Evolutionary conservation across 106 monocot species (phyloP).

Genomic region (Apostasia ramifera): DNA sequence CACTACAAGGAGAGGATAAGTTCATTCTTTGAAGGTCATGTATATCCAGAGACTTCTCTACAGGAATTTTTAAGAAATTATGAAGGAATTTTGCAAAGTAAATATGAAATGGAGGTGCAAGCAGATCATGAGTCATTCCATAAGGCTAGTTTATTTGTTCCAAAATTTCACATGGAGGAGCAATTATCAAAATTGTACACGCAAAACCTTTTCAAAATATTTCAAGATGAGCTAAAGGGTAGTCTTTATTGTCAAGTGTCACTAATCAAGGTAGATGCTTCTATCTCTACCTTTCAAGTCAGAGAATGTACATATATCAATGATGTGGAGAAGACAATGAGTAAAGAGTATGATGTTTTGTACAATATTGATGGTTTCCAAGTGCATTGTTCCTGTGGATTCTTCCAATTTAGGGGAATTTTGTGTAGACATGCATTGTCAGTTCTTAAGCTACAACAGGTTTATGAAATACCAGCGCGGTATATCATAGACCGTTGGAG

Average conservation of each 20-base stretch:
- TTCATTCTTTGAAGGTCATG: conserved; percentile 31
- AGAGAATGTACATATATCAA: conserved; percentile 23
- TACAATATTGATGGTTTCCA: conserved; percentile 22
- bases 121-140: conserved; percentile 44
- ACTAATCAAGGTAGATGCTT: conserved; percentile 28
- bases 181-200: conserved; percentile 44
- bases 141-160: conserved; percentile 11
- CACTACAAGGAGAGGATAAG: conserved; percentile 11
- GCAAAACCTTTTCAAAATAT: conserved; percentile 30
- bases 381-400: conserved; percentile 31
- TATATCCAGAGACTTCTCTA: conserved; percentile 25
- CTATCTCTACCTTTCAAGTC: conserved; percentile 31
- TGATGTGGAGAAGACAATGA: conserved; percentile 9
- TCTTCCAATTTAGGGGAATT: conserved; percentile 39
- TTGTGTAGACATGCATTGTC: conserved; percentile 44
- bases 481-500: conserved; percentile 44
- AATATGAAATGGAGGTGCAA: conserved; percentile 33
- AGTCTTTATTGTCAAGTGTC: conserved; percentile 26
- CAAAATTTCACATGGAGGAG: conserved; percentile 44
- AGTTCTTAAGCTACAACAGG: conserved; percentile 36
- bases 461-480: conserved; percentile 32
- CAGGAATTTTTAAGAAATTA: conserved; percentile 27
- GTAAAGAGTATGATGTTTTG: conserved; percentile 31
- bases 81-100: conserved; percentile 22
- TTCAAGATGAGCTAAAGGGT: conserved; percentile 47